Conservation (phyloP, 352 stramenopile genomes). For the Globisporangium spiculum region DNA sequence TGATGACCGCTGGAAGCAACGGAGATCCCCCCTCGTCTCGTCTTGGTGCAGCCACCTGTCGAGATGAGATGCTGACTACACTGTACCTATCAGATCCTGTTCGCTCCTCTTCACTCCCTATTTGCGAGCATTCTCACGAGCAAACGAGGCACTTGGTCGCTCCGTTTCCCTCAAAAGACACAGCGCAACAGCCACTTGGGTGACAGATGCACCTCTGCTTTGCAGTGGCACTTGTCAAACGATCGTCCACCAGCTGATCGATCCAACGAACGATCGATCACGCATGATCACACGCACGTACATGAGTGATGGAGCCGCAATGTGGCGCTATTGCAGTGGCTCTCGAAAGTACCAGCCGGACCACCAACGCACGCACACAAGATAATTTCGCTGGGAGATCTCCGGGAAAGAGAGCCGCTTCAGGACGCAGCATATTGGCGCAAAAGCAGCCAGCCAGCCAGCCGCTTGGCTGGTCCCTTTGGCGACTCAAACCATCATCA, state of each 20-base stretch:
- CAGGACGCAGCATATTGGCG: not conserved
- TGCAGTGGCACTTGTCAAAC: not conserved
- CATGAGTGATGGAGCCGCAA: not conserved
- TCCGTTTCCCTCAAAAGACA: not conserved
- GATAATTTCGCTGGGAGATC: not conserved
- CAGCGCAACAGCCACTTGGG: slow-evolving; percentile 1
- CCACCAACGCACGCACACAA: not conserved
- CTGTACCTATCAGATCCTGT: not conserved
- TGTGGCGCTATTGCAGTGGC: not conserved
- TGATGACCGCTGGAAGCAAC: not conserved
- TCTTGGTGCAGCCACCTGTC: not conserved
- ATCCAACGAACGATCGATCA: not conserved
- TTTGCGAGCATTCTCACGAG: not conserved
- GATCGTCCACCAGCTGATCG: not conserved
- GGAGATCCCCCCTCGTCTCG: not conserved
- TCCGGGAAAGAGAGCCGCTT: not conserved
- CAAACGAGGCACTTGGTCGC: not conserved
- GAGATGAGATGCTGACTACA: not conserved
- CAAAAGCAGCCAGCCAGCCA: not conserved
- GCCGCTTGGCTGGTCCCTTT: not conserved
- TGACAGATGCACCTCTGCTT: not conserved
- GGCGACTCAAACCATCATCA: not conserved
- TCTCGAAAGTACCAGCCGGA: not conserved
- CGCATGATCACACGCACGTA: not conserved
- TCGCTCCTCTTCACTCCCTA: not conserved